These are phyloP conservation scores for Hortaea sp. DNA, from an alignment of 2,329 filamentous ascomycete species.

Conservation along the genomic window DNA sequence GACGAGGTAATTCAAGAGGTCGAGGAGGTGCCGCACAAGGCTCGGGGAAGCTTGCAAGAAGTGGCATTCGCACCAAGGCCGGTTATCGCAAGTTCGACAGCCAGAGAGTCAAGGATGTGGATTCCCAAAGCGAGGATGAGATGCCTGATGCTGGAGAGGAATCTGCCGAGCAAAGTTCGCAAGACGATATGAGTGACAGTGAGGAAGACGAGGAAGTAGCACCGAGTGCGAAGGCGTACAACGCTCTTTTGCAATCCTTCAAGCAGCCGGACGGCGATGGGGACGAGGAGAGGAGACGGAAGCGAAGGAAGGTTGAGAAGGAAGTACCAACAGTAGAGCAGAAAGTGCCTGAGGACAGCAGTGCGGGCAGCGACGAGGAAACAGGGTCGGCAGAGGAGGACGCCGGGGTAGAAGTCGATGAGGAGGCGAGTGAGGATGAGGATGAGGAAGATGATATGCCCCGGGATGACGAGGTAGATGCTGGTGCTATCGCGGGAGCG, in stretches of 20 bases:
- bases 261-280: slow-evolving; percentile 24
- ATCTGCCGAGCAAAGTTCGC: slow-evolving; percentile 10
- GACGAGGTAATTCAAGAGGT: slow-evolving; percentile 24
- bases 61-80: slow-evolving; percentile 22
- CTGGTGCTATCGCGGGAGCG: slow-evolving; percentile 35
- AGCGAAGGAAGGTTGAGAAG: slow-evolving; percentile 42
- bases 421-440: slow-evolving; percentile 24
- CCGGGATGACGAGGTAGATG: slow-evolving; percentile 29
- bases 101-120: slow-evolving; percentile 24
- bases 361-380: not conserved
- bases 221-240: slow-evolving; percentile 39
- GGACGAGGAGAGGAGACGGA: slow-evolving; percentile 34
- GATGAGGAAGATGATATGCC: slow-evolving; percentile 26
- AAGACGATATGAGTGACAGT: slow-evolving; percentile 13
- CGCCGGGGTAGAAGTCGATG: not conserved
- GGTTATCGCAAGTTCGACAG: slow-evolving; percentile 27
- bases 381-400: not conserved
- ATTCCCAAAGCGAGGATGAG: slow-evolving; percentile 15
- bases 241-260: slow-evolving; percentile 46
- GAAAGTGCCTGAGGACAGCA: not conserved
- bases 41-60: slow-evolving; percentile 18
- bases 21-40: slow-evolving; percentile 10
- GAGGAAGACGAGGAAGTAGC: slow-evolving; percentile 22
- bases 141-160: slow-evolving; percentile 9
- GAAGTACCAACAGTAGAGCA: not conserved